Conservation (phyloP, 2,329 filamentous ascomycete genomes). For the Fusarium paranaense region DNA sequence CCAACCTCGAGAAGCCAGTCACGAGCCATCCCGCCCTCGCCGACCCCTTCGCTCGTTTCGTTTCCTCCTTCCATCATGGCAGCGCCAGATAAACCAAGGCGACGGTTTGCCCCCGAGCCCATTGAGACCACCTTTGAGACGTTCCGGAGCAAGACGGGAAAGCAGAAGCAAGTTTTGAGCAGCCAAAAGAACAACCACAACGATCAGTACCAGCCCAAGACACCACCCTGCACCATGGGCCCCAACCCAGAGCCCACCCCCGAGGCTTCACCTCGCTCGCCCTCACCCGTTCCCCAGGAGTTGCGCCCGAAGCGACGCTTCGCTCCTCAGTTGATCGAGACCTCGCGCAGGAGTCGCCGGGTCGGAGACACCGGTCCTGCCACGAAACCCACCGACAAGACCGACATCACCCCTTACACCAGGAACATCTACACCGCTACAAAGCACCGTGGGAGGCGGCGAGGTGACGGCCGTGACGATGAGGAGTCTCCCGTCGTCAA, state of each 20-base stretch:
- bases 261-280: constrained; percentile 63
- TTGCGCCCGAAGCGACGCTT: constrained; percentile 66
- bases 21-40: constrained; percentile 29
- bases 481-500: constrained; percentile 15
- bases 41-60: constrained; percentile 44
- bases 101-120: constrained; percentile 75
- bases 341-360: constrained; percentile 77
- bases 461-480: constrained; percentile 27
- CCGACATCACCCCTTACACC: constrained; percentile 75
- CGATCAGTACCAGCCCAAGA: constrained; percentile 18
- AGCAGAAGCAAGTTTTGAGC: constrained; percentile 31
- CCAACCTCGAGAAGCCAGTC: constrained; percentile 34
- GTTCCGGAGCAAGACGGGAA: constrained; percentile 57
- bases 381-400: constrained; percentile 75
- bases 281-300: constrained; percentile 57
- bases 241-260: constrained; percentile 70
- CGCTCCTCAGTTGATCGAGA: constrained; percentile 84
- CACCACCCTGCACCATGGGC: constrained; percentile 48
- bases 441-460: constrained; percentile 52
- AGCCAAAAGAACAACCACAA: constrained; percentile 7
- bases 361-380: constrained; percentile 73
- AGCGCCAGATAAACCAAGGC: constrained; percentile 56
- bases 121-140: constrained; percentile 78
- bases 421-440: constrained; percentile 68
- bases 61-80: constrained; percentile 54